Conservation (phyloP, 768 basidiomycete species). For the Dendrothele bispora region DNA sequence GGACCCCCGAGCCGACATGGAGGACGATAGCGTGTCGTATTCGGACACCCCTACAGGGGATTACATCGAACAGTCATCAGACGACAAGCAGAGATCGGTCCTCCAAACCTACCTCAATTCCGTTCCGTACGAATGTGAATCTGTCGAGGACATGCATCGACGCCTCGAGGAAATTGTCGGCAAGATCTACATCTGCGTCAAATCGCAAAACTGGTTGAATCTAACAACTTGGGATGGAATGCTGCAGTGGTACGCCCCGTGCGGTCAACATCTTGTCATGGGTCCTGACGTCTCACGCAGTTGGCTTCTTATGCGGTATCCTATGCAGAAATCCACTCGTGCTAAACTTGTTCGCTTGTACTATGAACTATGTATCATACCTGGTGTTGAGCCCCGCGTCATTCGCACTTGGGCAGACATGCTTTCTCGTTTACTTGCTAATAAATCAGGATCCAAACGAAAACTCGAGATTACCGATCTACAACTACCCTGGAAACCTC, state of each 20-base stretch:
- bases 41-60: constrained; percentile 35
- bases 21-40: constrained; percentile 57
- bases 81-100: constrained; percentile 59
- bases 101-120: constrained; percentile 67
- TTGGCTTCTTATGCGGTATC: constrained; percentile 83
- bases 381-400: constrained; percentile 72
- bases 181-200: constrained; percentile 69
- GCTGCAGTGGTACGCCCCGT: constrained; percentile 63
- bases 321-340: constrained; percentile 65
- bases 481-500: constrained; percentile 68
- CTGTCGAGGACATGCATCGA: constrained; percentile 67
- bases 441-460: constrained; percentile 61
- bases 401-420: constrained; percentile 78
- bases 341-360: constrained; percentile 74
- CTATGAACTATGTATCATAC: constrained; percentile 76
- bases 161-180: constrained; percentile 69
- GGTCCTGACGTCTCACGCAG: constrained; percentile 31
- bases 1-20: constrained; percentile 38
- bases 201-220: constrained; percentile 72
- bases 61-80: constrained; percentile 36
- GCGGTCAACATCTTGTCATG: constrained; percentile 1
- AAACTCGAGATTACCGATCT: constrained; percentile 70
- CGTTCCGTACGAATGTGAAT: constrained; percentile 73
- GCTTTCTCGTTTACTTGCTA: constrained; percentile 67
- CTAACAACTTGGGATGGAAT: constrained; percentile 78